These are phyloP conservation scores for Ceriops zippeliana DNA, from an alignment of 345 rosid genomes.

Conservation along the genomic window DNA sequence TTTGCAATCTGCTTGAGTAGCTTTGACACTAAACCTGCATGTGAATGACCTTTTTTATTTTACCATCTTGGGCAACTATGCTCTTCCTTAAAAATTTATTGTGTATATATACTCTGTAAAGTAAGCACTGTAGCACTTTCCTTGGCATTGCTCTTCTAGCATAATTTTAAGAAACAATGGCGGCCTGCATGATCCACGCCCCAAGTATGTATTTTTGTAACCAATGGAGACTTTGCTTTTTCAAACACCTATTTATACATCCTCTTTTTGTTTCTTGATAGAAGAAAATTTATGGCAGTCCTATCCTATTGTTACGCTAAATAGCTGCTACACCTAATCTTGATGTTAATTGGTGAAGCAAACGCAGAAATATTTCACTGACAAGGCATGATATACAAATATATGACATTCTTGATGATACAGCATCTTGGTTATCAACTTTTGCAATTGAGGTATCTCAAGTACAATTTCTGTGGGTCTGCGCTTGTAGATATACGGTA, in stretches of 20 bases:
- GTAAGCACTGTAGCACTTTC: slow-evolving; percentile 14
- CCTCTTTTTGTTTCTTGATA: too few relatives aligned
- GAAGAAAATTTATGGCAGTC: background rate
- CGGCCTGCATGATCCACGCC: slow-evolving; percentile 15
- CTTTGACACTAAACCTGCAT: slow-evolving; percentile 91
- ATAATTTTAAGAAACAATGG: background rate
- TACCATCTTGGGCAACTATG: slow-evolving; percentile 14
- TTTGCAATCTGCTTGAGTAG: slow-evolving; percentile 91
- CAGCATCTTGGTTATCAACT: slow-evolving; percentile 27
- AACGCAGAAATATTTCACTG: slow-evolving; percentile 11
- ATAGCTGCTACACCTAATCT: background rate
- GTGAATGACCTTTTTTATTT: slow-evolving; percentile 46
- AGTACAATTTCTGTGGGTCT: background rate
- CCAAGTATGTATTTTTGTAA: slow-evolving; percentile 17
- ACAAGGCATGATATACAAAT: slow-evolving; percentile 1
- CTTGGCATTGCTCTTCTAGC: slow-evolving; percentile 3
- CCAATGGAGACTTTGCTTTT: slow-evolving; percentile 7
- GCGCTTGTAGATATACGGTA: background rate
- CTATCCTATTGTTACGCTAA: background rate
- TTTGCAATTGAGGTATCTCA: background rate
- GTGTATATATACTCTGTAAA: slow-evolving; percentile 39
- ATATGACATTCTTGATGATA: slow-evolving; percentile 11
- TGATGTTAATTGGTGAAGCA: background rate
- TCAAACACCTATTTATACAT: background rate
- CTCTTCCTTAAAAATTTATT: slow-evolving; percentile 27